A percentile compares a stretch with the other conserved stretches of the same genome.
Evolutionary conservation across 805 yeast species (phyloP).

Genomic region (Ogataea zsoltii): DNA sequence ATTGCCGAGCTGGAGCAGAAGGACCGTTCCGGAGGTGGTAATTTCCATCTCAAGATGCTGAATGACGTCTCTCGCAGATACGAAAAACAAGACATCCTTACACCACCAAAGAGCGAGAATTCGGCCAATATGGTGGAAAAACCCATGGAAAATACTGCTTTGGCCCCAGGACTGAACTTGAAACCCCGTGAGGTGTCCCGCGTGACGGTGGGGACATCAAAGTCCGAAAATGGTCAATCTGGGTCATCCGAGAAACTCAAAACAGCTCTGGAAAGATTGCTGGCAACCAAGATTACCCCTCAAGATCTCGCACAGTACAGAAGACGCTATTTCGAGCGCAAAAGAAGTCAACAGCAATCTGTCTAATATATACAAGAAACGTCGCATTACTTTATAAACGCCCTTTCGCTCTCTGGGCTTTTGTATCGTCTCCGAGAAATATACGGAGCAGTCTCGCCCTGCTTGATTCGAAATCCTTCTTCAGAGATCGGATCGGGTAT

Average conservation of each 20-base stretch:
- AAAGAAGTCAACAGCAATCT: background rate
- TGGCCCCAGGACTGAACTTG: constrained; percentile 43
- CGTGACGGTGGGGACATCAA: too few relatives aligned
- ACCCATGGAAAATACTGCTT: constrained; percentile 32
- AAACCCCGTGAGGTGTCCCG: too few relatives aligned
- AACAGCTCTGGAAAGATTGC: constrained; percentile 9
- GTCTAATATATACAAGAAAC: background rate
- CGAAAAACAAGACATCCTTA: background rate
- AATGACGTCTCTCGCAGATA: background rate
- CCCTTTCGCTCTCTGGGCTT: background rate
- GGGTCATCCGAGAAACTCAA: constrained; percentile 4
- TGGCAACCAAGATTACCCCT: constrained; percentile 17
- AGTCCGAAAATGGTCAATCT: too few relatives aligned
- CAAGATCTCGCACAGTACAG: constrained; percentile 20
- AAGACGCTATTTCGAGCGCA: constrained; percentile 23
- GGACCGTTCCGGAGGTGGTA: background rate
- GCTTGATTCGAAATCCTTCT: background rate
- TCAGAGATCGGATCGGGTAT: too few relatives aligned
- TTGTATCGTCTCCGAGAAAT: background rate
- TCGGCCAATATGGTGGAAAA: too few relatives aligned
- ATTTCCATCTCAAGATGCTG: background rate
- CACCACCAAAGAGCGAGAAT: too few relatives aligned
- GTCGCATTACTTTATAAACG: background rate
- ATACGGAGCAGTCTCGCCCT: background rate
- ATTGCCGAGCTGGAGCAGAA: constrained; percentile 12